Percentiles rank a stretch among this genome's conserved stretches.
Conservation (phyloP, 73 alveolate species). For the Diophrys sp. region DNA sequence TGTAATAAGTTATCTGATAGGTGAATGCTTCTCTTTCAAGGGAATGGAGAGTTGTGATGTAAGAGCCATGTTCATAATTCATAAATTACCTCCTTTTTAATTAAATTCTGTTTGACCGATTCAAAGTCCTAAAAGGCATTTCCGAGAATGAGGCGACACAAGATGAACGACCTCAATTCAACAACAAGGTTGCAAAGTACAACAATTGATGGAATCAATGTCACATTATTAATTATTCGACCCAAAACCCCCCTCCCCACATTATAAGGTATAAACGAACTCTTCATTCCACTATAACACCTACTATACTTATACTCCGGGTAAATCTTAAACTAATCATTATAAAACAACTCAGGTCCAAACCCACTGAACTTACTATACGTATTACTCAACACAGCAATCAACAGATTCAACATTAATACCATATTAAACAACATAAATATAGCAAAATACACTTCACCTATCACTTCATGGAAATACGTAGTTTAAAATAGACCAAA, state of each 20-base stretch:
- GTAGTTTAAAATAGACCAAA: not conserved
- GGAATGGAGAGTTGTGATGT: too few species aligned
- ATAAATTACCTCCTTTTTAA: too few species aligned
- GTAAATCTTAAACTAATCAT: not conserved
- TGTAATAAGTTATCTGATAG: too few species aligned
- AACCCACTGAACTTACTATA: not conserved
- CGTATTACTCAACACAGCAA: not conserved
- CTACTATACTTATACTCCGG: not conserved
- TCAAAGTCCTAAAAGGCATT: conserved; percentile 14
- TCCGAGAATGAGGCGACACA: conserved; percentile 16
- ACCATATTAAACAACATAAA: not conserved
- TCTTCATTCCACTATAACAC: not conserved
- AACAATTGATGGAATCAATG: conserved; percentile 10
- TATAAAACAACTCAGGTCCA: not conserved
- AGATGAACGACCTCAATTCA: conserved; percentile 7
- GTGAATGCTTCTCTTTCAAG: too few species aligned
- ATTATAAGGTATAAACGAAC: conserved; percentile 7
- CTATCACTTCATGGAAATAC: not conserved
- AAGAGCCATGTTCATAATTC: too few species aligned
- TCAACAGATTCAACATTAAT: not conserved
- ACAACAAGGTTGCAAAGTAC: conserved; percentile 40
- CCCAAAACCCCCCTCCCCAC: too few species aligned
- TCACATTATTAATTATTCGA: not conserved
- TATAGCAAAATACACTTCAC: not conserved
- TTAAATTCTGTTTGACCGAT: too few species aligned